phyloP scores from a whole-genome alignment of 75 land plant species.

The Sequoia sempervirens region DNA sequence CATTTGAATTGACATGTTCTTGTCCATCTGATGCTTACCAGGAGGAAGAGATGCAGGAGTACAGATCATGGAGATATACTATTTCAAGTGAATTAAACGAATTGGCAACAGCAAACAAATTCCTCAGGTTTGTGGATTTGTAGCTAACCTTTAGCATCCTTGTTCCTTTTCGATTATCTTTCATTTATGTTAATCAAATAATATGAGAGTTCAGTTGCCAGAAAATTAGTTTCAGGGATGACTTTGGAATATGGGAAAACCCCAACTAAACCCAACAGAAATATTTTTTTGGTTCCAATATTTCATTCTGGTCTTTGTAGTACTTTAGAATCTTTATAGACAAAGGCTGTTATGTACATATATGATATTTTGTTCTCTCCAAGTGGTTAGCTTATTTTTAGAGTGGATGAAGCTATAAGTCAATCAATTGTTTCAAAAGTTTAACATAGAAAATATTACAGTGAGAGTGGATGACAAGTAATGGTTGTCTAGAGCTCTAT shows the following conservation, averaged over 20 bases:
- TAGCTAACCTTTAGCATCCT: not conserved
- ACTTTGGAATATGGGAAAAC: not conserved
- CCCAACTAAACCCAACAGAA: not conserved
- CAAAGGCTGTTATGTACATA: not conserved
- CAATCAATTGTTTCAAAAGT: not conserved
- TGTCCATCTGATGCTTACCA: not conserved
- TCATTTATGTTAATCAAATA: not conserved
- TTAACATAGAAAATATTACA: not conserved
- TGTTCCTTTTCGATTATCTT: conserved; percentile 2
- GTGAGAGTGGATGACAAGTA: not conserved
- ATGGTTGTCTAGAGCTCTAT: not conserved
- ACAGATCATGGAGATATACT: not conserved
- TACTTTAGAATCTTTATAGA: not conserved
- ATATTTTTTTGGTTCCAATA: not conserved
- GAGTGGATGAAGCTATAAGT: not conserved
- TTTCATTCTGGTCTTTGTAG: not conserved
- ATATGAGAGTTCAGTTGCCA: not conserved
- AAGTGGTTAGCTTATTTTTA: not conserved
- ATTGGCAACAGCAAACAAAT: conserved; percentile 1
- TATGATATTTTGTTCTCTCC: not conserved
- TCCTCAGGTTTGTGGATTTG: conserved; percentile 4
- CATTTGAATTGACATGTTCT: not conserved
- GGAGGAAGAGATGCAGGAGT: conserved; percentile 2
- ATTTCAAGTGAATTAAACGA: conserved; percentile 3
- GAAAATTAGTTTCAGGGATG: not conserved